These are phyloP conservation scores for Hondaea fermentalgiana DNA, from an alignment of 108 stramenopile species.

Conservation along the genomic window DNA sequence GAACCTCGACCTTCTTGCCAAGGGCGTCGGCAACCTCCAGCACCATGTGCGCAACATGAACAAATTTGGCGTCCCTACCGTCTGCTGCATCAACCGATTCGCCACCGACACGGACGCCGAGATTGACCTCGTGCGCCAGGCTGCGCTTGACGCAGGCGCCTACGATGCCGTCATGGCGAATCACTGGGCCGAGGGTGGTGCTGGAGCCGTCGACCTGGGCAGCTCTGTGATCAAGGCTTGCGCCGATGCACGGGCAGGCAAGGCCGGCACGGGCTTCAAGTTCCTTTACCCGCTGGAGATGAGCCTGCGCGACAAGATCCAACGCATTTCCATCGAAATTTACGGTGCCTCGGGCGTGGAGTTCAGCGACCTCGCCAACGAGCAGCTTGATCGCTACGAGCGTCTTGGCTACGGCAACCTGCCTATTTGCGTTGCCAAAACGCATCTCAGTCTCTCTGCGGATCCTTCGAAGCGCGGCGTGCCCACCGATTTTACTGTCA, in stretches of 20 bases:
- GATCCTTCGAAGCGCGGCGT: slow-evolving; percentile 83
- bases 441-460: slow-evolving; percentile 91
- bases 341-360: slow-evolving; percentile 92
- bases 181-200: slow-evolving; percentile 94
- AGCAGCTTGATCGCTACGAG: slow-evolving; percentile 81
- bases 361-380: slow-evolving; percentile 71
- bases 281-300: slow-evolving; percentile 75
- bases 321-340: slow-evolving; percentile 78
- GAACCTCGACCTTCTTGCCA: slow-evolving; percentile 54
- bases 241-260: slow-evolving; percentile 7
- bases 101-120: slow-evolving; percentile 79
- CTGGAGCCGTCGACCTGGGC: slow-evolving; percentile 82
- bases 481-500: slow-evolving; percentile 74
- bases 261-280: slow-evolving; percentile 50
- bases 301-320: slow-evolving; percentile 77
- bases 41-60: slow-evolving; percentile 85
- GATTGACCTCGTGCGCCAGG: slow-evolving; percentile 71
- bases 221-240: slow-evolving; percentile 78
- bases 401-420: slow-evolving; percentile 74
- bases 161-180: slow-evolving; percentile 79
- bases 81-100: slow-evolving; percentile 90
- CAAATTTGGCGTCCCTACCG: slow-evolving; percentile 88
- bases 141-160: slow-evolving; percentile 76
- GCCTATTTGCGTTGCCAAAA: slow-evolving; percentile 98
- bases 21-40: slow-evolving; percentile 74